These are phyloP conservation scores for Ilyonectria destructans DNA, from an alignment of 2,329 filamentous ascomycete genomes.

Conservation along the genomic window DNA sequence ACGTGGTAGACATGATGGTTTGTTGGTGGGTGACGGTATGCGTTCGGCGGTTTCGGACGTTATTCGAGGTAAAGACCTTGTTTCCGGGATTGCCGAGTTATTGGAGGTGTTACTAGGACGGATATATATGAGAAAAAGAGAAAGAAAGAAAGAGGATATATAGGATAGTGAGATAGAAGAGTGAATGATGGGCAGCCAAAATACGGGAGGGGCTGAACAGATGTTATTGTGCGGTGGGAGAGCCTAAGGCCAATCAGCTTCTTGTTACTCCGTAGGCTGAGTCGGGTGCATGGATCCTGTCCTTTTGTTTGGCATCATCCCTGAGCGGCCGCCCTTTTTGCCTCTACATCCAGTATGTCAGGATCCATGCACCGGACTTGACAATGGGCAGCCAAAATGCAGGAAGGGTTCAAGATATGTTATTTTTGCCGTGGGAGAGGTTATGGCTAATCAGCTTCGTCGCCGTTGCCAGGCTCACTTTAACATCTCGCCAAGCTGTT, in stretches of 20 bases:
- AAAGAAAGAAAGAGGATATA: too few species aligned
- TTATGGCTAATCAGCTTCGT: too few species aligned
- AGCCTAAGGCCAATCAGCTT: conserved; percentile 7
- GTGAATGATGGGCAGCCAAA: background rate
- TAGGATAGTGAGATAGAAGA: conserved; percentile 11
- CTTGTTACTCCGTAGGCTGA: background rate
- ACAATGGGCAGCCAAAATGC: too few species aligned
- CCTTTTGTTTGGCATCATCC: background rate
- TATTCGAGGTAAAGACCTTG: too few species aligned
- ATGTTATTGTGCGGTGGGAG: conserved; percentile 1
- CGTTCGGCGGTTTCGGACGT: too few species aligned
- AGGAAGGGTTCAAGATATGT: background rate
- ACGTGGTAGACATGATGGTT: background rate
- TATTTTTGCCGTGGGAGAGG: background rate
- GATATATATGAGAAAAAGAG: too few species aligned
- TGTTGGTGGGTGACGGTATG: background rate
- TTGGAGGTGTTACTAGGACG: too few species aligned
- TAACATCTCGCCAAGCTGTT: conserved; percentile 6
- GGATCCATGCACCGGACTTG: background rate
- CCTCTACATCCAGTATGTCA: background rate
- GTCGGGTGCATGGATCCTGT: background rate
- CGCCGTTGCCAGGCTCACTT: conserved; percentile 1
- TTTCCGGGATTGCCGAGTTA: too few species aligned
- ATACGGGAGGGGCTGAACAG: conserved; percentile 7
- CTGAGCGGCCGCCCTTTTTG: background rate